Evolutionary conservation across 1,284 basidiomycete species (phyloP), one percentile per base, ranked within the genome.

Genomic region (Pyrrhoderma noxium): DNA sequence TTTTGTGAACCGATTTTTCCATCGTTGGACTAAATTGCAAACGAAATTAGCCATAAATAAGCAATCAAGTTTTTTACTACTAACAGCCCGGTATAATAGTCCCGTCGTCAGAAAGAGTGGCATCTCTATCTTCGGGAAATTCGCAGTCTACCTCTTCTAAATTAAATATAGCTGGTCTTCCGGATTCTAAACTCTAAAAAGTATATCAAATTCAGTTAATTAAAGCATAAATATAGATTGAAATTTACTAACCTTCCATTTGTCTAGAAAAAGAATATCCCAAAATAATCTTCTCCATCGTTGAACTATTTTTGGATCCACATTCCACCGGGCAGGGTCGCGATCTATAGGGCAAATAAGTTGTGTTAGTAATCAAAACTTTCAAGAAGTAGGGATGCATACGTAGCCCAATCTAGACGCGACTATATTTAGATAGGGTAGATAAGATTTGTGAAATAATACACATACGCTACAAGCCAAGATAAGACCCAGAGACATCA

Each of bases 261-360:
- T 50, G 19, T 57, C 54, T 5, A 56, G 19, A 8, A 22, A 18
- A 27, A 51, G 59, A 8, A 63, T 52, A 53, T 64, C 62, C 62
- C 62, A 64, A 51, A 62, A 63, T 21, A 63, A 47, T 18, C 53
- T 57, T 16, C 62, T 53, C n/a, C 62, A 55, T 4, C 58, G 48
- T 35, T 62, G 57, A 4, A 57, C 55, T 34, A 62, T 54, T 44
- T 58, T 51, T n/a, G 50, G 52, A 23, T 40, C 58, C 58, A 52
- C 46, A 13, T 61, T 59, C 62, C 62, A 64, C 47, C 57, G 53
- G 9, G 58, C 57, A 25, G 59, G 58, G 52, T 64, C 62, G 4
- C 62, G 58, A 57, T 64, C 62, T 64, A 40, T 35, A 37, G 16
- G 13, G 8, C 14, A 11, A 11, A 5, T 31, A 11, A 5, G 5